Base-by-base conservation (phyloP, 73 alveolate species). In the Paraurostyla sp. region DNA sequence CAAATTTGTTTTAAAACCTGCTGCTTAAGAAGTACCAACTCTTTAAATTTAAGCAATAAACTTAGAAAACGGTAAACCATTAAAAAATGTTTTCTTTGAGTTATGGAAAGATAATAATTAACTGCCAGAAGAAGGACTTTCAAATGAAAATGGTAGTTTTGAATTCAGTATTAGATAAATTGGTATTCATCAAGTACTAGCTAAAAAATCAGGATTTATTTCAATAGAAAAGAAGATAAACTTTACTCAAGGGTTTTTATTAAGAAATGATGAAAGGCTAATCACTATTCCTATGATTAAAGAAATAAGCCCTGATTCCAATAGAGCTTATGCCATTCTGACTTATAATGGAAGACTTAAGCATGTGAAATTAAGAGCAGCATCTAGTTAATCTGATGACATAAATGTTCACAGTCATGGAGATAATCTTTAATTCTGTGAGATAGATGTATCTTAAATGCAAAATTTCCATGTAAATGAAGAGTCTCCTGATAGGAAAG, bases 61-160 rank as follows among this genome's bases (percentile, higher is more conserved):
- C 42, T 11, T 73, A 29, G 2, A 48, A 23, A 73, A 41, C 7
- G 65, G 71, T 7, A 33, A 73, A 29, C 86, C 86, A 46, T 13
- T 73, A 3, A 73, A 73, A 27, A 48, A 43, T 25, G 48, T 27
- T 13, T 20, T 73, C 25, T 29, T 45, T 73, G 50, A 73, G 46
- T 73, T 73, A 6, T 49, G 40, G 29, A 73, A 73, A 46, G 86
- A 73, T 29, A 45, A 15, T 6, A 48, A 48, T 49, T 45, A 73
- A 38, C n/a, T 11, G 29, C 86, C 86, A 42, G 86, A 73, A 29
- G 86, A 73, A 73, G 86, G 65, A 0, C 33, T 73, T 1, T 25
- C 86, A 13, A 71, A 73, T 48, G 68, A 49, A 73, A 49, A 73
- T 48, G 86, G 86, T 23, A 1, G 9, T 2, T 43, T 9, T 43